Evolutionary conservation across 495 filamentous ascomycete species (phyloP).

Genomic region (Hamigera avellanea): DNA sequence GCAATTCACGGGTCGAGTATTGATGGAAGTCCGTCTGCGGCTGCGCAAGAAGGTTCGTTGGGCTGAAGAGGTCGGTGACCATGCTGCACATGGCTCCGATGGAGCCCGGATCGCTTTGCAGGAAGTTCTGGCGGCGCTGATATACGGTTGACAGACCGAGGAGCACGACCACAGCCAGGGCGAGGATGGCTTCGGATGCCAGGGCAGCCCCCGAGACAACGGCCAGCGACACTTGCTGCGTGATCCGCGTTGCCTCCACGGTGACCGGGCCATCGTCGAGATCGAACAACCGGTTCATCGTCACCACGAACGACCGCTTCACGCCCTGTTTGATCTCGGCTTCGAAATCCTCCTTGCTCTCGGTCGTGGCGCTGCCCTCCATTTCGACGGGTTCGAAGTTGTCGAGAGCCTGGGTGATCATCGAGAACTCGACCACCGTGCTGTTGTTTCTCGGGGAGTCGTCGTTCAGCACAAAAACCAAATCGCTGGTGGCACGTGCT

Average conservation of each 20-base stretch:
- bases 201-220: conserved; percentile 22
- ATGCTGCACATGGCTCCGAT: conserved; percentile 34
- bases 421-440: too few species aligned
- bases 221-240: conserved; percentile 21
- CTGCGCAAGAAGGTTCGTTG: conserved; percentile 19
- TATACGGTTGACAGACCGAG: conserved; percentile 21
- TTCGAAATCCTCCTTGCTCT: too few species aligned
- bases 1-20: conserved; percentile 27
- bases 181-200: conserved; percentile 23
- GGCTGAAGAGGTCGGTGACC: conserved; percentile 23
- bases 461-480: conserved; percentile 17
- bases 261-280: conserved; percentile 14
- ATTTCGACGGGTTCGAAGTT: too few species aligned
- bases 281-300: conserved; percentile 26
- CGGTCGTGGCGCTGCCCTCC: too few species aligned
- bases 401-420: too few species aligned
- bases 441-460: not conserved
- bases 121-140: conserved; percentile 20
- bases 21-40: conserved; percentile 23
- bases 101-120: conserved; percentile 28
- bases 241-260: conserved; percentile 12
- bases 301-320: conserved; percentile 24
- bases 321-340: conserved; percentile 19
- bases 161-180: conserved; percentile 11
- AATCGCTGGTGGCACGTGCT: conserved; percentile 28